Percentiles rank a stretch among this genome's conserved stretches.
Evolutionary conservation across 2,329 filamentous ascomycete species (phyloP).

Genomic region (Aspergillus neoniger): DNA sequence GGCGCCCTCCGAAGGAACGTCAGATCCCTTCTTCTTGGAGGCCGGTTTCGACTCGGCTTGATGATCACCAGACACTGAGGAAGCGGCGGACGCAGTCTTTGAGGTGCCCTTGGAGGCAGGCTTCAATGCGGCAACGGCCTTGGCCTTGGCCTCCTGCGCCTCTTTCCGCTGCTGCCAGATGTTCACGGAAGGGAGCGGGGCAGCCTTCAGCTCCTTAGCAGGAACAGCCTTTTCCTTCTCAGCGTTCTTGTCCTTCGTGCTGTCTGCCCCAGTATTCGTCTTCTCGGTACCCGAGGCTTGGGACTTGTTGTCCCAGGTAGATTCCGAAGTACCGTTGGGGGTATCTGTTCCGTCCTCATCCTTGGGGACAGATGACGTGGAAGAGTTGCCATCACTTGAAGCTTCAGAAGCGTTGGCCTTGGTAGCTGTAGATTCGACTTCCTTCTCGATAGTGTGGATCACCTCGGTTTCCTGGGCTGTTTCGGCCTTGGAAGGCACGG

Average conservation of each 20-base stretch:
- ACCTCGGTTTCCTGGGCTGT: slow-evolving; percentile 43
- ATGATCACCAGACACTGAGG: slow-evolving; percentile 35
- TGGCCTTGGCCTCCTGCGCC: slow-evolving; percentile 57
- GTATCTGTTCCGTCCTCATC: slow-evolving; percentile 64
- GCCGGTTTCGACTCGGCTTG: slow-evolving; percentile 46
- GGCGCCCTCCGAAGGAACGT: slow-evolving; percentile 27
- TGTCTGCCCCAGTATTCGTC: slow-evolving; percentile 40
- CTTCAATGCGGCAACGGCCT: slow-evolving; percentile 37
- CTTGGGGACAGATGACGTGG: slow-evolving; percentile 56
- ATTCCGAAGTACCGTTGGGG: slow-evolving; percentile 65
- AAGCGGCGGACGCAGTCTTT: slow-evolving; percentile 29
- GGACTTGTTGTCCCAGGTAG: slow-evolving; percentile 67
- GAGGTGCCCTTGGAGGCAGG: slow-evolving; percentile 25
- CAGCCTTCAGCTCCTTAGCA: slow-evolving; percentile 70
- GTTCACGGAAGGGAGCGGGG: slow-evolving; percentile 81
- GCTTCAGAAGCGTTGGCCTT: slow-evolving; percentile 42
- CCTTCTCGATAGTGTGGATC: slow-evolving; percentile 32
- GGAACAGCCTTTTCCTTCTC: slow-evolving; percentile 64
- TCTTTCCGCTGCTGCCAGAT: slow-evolving; percentile 81
- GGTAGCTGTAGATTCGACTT: slow-evolving; percentile 36
- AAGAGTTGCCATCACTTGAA: slow-evolving; percentile 56
- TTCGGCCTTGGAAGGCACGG: slow-evolving; percentile 51
- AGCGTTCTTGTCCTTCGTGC: slow-evolving; percentile 56
- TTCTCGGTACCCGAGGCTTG: slow-evolving; percentile 66
- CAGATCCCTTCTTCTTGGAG: slow-evolving; percentile 44